Conservation (phyloP, 2,329 filamentous ascomycete species). For the Drechslerella dactyloides region DNA sequence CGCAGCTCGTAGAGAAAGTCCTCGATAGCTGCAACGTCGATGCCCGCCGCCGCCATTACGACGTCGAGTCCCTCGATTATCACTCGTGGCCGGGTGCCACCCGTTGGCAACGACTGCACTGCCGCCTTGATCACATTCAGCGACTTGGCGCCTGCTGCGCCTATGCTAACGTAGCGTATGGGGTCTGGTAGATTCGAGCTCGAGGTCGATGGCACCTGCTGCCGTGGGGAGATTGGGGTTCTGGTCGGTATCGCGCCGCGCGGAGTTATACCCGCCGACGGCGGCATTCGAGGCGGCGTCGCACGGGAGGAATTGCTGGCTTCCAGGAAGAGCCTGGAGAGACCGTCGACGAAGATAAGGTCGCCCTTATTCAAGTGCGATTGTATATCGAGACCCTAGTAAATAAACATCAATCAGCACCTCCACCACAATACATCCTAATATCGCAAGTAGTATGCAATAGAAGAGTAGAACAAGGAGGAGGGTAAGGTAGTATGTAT, state of each 20-base stretch:
- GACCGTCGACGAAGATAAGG: slow-evolving; percentile 77
- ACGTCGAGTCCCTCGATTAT: slow-evolving; percentile 72
- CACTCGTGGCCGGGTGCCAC: slow-evolving; percentile 63
- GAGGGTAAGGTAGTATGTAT: not conserved
- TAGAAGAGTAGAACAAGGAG: not conserved
- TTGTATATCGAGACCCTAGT: slow-evolving; percentile 73
- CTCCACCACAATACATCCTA: no score
- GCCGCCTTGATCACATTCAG: slow-evolving; percentile 27
- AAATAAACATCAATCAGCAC: slow-evolving; percentile 3
- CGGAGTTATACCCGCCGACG: slow-evolving; percentile 22
- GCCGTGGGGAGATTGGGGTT: slow-evolving; percentile 18
- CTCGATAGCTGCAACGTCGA: slow-evolving; percentile 59
- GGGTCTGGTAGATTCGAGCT: slow-evolving; percentile 18
- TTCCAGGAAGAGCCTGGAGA: slow-evolving; percentile 65
- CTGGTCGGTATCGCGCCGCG: slow-evolving; percentile 41
- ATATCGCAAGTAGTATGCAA: no score
- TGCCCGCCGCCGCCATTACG: slow-evolving; percentile 67
- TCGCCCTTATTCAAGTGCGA: slow-evolving; percentile 65
- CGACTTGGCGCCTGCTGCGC: slow-evolving; percentile 7
- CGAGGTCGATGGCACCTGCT: not conserved
- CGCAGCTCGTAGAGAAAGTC: slow-evolving; percentile 40
- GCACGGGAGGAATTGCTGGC: not conserved
- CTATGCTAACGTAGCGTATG: slow-evolving; percentile 34
- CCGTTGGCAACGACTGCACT: slow-evolving; percentile 9
- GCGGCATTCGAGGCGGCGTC: not conserved